phyloP scores from a whole-genome alignment of 2,329 filamentous ascomycete genomes.

The Colletotrichum australisinense region DNA sequence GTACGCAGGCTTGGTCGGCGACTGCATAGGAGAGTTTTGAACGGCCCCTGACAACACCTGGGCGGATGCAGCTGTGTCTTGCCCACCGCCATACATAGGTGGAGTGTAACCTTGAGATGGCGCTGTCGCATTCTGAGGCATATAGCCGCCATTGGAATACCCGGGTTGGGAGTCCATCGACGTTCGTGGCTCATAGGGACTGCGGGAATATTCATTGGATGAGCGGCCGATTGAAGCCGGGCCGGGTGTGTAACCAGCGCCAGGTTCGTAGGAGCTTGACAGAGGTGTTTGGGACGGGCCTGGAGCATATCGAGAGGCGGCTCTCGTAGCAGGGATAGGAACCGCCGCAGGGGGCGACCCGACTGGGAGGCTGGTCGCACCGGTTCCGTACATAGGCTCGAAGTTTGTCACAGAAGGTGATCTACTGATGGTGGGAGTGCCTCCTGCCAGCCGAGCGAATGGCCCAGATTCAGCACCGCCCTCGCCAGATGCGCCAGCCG shows the following conservation, averaged over 20 bases:
- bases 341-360: conserved; percentile 47
- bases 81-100: background rate
- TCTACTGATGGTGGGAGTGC: conserved; percentile 79
- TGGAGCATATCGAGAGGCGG: conserved; percentile 64
- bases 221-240: conserved; percentile 2
- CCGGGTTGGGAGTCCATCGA: conserved; percentile 54
- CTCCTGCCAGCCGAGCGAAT: conserved; percentile 84
- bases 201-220: conserved; percentile 45
- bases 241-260: background rate
- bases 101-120: conserved; percentile 46
- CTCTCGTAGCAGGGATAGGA: conserved; percentile 51
- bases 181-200: conserved; percentile 46
- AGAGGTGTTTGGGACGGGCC: conserved; percentile 43
- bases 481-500: conserved; percentile 66
- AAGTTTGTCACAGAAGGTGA: conserved; percentile 77
- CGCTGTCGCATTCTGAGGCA: conserved; percentile 43
- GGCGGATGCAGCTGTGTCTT: background rate
- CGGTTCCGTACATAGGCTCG: conserved; percentile 76
- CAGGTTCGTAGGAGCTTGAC: conserved; percentile 29
- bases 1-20: conserved; percentile 28
- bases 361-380: conserved; percentile 45
- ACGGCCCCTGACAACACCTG: background rate
- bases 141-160: conserved; percentile 43
- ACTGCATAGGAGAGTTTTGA: conserved; percentile 13
- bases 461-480: conserved; percentile 75